Evolutionary conservation across 345 rosid species (phyloP).

Genomic region (Capsella bursapastoris): DNA sequence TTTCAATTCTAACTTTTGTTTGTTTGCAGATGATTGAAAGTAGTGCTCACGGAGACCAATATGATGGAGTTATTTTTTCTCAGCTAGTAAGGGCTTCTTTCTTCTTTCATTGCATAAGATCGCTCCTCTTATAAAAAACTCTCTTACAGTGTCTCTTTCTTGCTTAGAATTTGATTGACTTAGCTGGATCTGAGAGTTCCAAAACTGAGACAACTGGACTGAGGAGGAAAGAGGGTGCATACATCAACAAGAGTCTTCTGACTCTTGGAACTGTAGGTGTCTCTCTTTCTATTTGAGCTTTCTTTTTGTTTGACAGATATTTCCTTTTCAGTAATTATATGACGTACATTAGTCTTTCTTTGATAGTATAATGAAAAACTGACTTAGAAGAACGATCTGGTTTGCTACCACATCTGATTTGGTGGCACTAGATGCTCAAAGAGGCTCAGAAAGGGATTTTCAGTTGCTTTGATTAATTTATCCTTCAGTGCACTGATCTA

Average conservation of each 20-base stretch:
- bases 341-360: not conserved
- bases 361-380: not conserved
- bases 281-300: slow-evolving; percentile 28
- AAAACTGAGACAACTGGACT: slow-evolving; percentile 98
- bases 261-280: slow-evolving; percentile 96
- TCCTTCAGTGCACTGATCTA: slow-evolving; percentile 16
- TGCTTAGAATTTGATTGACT: slow-evolving; percentile 92
- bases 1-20: slow-evolving; percentile 7
- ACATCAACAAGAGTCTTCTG: slow-evolving; percentile 97
- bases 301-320: slow-evolving; percentile 4
- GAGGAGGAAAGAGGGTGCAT: slow-evolving; percentile 97
- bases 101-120: slow-evolving; percentile 25
- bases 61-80: slow-evolving; percentile 98
- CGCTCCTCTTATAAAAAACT: slow-evolving; percentile 7
- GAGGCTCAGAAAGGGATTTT: slow-evolving; percentile 20
- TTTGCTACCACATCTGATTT: slow-evolving; percentile 13
- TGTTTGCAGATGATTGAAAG: slow-evolving; percentile 93
- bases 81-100: slow-evolving; percentile 74
- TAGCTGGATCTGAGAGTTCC: slow-evolving; percentile 99
- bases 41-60: slow-evolving; percentile 88
- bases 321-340: not conserved
- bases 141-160: slow-evolving; percentile 42
- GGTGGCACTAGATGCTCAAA: slow-evolving; percentile 24
- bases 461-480: slow-evolving; percentile 6
- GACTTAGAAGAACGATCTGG: slow-evolving; percentile 5